These are phyloP conservation scores for Trichoderma harzianum DNA, from an alignment of 2,329 filamentous ascomycete genomes.

Conservation along the genomic window DNA sequence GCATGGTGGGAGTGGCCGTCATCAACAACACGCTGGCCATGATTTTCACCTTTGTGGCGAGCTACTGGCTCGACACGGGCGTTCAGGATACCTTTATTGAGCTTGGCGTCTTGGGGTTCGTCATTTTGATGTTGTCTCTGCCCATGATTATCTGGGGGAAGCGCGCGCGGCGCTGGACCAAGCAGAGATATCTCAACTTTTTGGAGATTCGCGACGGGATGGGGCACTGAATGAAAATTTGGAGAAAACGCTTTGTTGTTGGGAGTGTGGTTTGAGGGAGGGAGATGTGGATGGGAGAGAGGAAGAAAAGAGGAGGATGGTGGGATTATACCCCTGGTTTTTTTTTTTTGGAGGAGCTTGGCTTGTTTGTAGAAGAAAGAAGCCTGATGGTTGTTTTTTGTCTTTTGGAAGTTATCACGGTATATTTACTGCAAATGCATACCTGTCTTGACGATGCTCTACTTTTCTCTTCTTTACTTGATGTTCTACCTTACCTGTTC, in stretches of 20 bases:
- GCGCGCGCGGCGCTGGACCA: conserved; percentile 45
- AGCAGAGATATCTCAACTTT: conserved; percentile 43
- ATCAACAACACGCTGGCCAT: conserved; percentile 56
- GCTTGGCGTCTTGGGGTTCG: conserved; percentile 49
- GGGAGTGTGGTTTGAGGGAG: not conserved
- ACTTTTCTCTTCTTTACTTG: not conserved
- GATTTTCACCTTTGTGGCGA: conserved; percentile 51
- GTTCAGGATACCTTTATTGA: conserved; percentile 49
- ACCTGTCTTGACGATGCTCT: not conserved
- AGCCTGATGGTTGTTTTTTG: not conserved
- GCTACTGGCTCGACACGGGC: conserved; percentile 47
- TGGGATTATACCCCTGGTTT: not conserved
- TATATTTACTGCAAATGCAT: not conserved
- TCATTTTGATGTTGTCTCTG: conserved; percentile 47
- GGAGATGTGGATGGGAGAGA: not conserved
- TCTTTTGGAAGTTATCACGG: not conserved
- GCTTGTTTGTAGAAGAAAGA: not conserved
- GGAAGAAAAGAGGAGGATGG: not conserved
- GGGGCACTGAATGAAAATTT: conserved; percentile 23
- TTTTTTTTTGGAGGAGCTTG: not conserved
- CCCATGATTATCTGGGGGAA: conserved; percentile 56
- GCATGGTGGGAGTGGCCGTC: conserved; percentile 56
- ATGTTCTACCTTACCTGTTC: no score
- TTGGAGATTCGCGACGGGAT: conserved; percentile 46
- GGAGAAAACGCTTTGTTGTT: not conserved